Evolutionary conservation across 1,284 basidiomycete species (phyloP).

Genomic region (Leccinum solheimii): DNA sequence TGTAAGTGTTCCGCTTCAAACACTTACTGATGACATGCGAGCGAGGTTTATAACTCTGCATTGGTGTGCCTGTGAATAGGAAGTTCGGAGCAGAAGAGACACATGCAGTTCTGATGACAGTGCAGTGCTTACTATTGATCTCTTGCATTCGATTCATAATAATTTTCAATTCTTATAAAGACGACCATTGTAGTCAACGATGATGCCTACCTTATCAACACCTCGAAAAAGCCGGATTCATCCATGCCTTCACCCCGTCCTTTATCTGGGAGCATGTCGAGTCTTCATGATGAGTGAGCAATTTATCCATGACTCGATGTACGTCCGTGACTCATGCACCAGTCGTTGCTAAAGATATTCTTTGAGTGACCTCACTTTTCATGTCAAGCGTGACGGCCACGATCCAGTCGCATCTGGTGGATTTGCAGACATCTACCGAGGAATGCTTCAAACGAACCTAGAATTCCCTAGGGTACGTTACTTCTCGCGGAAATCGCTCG

Average conservation of each 20-base stretch:
- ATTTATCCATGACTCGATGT: not conserved
- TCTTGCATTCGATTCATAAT: not conserved
- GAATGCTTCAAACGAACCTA: constrained; percentile 9
- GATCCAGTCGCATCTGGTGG: constrained; percentile 19
- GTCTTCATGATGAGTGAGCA: constrained; percentile 3
- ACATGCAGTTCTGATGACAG: not conserved
- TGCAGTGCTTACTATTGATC: not conserved
- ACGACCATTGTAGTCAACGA: not conserved
- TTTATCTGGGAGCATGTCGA: not conserved
- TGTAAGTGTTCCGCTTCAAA: not conserved
- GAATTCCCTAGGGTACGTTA: constrained; percentile 10
- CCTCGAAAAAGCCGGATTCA: not conserved
- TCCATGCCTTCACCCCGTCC: not conserved
- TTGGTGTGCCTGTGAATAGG: not conserved
- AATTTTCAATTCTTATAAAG: not conserved
- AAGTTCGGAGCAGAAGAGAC: not conserved
- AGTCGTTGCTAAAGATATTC: not conserved
- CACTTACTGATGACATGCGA: not conserved
- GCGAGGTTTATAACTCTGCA: not conserved
- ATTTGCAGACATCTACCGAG: constrained; percentile 19
- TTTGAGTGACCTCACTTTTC: constrained; percentile 8
- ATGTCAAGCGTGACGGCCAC: constrained; percentile 12
- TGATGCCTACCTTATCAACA: not conserved
- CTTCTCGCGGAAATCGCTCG: not conserved
- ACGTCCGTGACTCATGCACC: not conserved